Base-by-base conservation (phyloP, 495 filamentous ascomycete genomes). In the Aspergillus affinis region DNA sequence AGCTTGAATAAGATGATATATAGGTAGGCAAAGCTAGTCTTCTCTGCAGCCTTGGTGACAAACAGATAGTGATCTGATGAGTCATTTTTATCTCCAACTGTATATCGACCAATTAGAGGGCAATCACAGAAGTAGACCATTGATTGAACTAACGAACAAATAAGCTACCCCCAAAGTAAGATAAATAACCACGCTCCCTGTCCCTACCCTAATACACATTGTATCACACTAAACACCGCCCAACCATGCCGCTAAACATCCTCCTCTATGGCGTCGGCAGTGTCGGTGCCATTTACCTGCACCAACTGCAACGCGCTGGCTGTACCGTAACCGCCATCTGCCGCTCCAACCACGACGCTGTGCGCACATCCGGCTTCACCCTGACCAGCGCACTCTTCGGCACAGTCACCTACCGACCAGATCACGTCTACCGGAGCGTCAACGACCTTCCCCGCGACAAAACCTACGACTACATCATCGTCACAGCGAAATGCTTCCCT, bases 321-420 rank as follows among this genome's bases (percentile, higher is more conserved):
- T 72, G 71, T 36, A 63, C 17, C 45, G 72, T 81, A 32, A 79
- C 77, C 9, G 73, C 77, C 2, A 65, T 85, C 36, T 83, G 80
- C 66, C 78, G 82, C 27, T 81, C 78, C 21, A 85, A 84, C 72
- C 82, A 79, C 72, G 71, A 71, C 12, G 74, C 64, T 15, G 77
- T 75, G 50, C 69, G 70, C n/a, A 57, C 72, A 19, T 49, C 78
- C 51, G 82, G 81, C 30, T 81, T 84, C 69, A 72, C 64, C 20
- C 74, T 84, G 65, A 65, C 76, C 57, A 82, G 80, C 18, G 63
- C 61, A 7, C 54, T 72, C 17, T 83, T 75, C 67, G 79, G 79
- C 55, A 45, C 73, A 8, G 68, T 77, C 47, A 63, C 73, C 23
- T 67, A 70, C 62, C 59, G 51, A 13, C 79, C 80, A 12, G 57